Evolutionary conservation across 1,139 yeast genomes (phyloP), one percentile per base, ranked within the genome.

Genomic region (Pichia sp.): DNA sequence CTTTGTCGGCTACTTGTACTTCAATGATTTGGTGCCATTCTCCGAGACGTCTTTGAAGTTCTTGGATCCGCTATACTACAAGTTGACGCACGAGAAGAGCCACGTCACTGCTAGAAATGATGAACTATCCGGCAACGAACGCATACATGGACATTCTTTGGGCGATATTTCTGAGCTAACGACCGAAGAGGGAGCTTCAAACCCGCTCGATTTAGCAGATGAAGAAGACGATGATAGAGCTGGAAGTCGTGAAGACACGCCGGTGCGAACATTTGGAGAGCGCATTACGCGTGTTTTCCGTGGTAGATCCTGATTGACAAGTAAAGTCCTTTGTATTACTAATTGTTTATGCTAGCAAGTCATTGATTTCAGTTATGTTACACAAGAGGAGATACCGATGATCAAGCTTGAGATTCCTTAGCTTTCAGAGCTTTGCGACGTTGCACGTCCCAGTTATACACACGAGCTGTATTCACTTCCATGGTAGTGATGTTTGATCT

Each of bases 401-500:
- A n/a, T n/a, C n/a, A n/a, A n/a, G n/a, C n/a, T n/a, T n/a, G n/a
- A n/a, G n/a, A n/a, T 14, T 25, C 22, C 11, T 15, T 29, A n/a
- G 32, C 33, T 14, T 33, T 34, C 13, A 29, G 13, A 8, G 36
- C 28, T 37, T 50, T 52, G 36, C 95, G 74, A 62, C 86, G 72
- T 53, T 84, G 91, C 9, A 91, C 96, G 55, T 87, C 96, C 96
- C 96, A 88, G 56, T 91, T 91, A 58, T 88, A 88, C 38, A 87
- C 76, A 48, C 98, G 72, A 2, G 98, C 97, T 14, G 95, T 86
- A 55, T 91, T 91, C 35, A 91, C 99, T 59, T 91, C 97, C 91
- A 91, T 85, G 4, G 97, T 88, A 17, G 99, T 91, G 47, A 91
- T 88, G 53, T 88, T 87, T 48, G 88, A 94, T 52, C 94, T 73